A percentile compares a stretch with the other conserved stretches of the same genome.
These are phyloP conservation scores for Dactylellina sp. DNA, from an alignment of 2,329 filamentous ascomycete genomes.

Conservation along the genomic window DNA sequence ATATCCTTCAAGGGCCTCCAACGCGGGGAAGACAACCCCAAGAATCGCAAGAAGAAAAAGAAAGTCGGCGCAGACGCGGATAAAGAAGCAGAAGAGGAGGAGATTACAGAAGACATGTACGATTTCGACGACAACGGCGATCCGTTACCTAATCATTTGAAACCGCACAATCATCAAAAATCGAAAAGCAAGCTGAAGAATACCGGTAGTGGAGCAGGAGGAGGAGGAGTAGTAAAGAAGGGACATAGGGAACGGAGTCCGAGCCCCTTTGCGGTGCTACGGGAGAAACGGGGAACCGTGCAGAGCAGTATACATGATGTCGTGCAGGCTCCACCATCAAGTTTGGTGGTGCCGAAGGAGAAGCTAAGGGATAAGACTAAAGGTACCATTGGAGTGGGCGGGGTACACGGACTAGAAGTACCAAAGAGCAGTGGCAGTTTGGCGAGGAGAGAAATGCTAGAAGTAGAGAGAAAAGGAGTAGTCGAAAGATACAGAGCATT, in stretches of 20 bases:
- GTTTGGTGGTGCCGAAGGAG: conserved; percentile 75
- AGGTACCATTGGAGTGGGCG: conserved; percentile 66
- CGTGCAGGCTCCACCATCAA: conserved; percentile 77
- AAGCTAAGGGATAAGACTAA: conserved; percentile 70
- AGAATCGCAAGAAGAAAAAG: conserved; percentile 66
- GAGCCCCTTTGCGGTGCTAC: conserved; percentile 75
- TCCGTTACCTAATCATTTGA: conserved; percentile 42
- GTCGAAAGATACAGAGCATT: conserved; percentile 78
- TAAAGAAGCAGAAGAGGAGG: conserved; percentile 16
- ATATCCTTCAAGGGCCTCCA: conserved; percentile 72
- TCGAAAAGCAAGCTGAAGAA: conserved; percentile 63
- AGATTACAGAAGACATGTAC: conserved; percentile 45
- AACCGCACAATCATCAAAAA: conserved; percentile 31
- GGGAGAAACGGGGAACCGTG: conserved; percentile 72
- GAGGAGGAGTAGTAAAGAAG: conserved; percentile 59
- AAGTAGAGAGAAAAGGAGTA: conserved; percentile 75
- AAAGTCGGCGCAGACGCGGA: conserved; percentile 58
- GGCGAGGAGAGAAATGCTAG: conserved; percentile 77
- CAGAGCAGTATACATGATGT: conserved; percentile 68
- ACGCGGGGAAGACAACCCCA: conserved; percentile 61
- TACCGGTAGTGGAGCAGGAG: conserved; percentile 63
- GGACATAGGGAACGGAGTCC: conserved; percentile 76
- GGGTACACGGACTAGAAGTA: conserved; percentile 76
- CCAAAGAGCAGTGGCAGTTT: conserved; percentile 78
- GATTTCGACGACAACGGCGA: conserved; percentile 56